phyloP scores from a whole-genome alignment of 176 grass and related monocot genomes.

The Raddia distichophylla region DNA sequence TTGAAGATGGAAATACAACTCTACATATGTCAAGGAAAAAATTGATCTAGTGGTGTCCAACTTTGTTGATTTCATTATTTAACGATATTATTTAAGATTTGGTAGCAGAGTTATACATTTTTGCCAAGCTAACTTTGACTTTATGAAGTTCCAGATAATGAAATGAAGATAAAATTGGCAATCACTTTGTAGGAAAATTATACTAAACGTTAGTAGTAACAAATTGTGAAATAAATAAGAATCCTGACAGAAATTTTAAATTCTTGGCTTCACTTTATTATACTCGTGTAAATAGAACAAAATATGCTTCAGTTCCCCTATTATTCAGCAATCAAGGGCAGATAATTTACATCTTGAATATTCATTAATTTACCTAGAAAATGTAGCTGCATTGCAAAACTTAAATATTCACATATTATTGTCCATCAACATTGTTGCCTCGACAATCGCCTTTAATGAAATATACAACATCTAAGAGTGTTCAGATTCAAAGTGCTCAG shows the following conservation, averaged over 20 bases:
- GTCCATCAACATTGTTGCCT: neutral
- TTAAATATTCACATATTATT: constrained; percentile 9
- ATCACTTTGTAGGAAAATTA: neutral
- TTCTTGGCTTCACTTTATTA: neutral
- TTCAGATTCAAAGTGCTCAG: constrained; percentile 1
- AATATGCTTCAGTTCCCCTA: neutral
- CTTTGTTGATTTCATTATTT: neutral
- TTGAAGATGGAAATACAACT: neutral
- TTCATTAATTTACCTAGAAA: neutral
- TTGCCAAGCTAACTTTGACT: neutral
- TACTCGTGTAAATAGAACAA: neutral
- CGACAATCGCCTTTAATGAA: constrained; percentile 13
- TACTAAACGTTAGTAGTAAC: neutral
- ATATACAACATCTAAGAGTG: neutral
- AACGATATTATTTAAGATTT: neutral
- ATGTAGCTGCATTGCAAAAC: neutral
- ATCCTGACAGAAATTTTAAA: neutral
- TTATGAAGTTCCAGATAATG: neutral
- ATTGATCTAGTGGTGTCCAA: neutral
- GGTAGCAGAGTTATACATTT: neutral
- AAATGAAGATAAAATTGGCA: neutral
- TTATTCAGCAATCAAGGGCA: constrained; percentile 3
- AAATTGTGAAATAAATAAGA: neutral
- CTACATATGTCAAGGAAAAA: neutral
- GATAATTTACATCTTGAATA: constrained; percentile 18